A percentile compares a stretch with the other conserved stretches of the same genome.
These are phyloP conservation scores for Mollisiaceae sp. DNA, from an alignment of 2,329 filamentous ascomycete genomes.

Conservation along the genomic window DNA sequence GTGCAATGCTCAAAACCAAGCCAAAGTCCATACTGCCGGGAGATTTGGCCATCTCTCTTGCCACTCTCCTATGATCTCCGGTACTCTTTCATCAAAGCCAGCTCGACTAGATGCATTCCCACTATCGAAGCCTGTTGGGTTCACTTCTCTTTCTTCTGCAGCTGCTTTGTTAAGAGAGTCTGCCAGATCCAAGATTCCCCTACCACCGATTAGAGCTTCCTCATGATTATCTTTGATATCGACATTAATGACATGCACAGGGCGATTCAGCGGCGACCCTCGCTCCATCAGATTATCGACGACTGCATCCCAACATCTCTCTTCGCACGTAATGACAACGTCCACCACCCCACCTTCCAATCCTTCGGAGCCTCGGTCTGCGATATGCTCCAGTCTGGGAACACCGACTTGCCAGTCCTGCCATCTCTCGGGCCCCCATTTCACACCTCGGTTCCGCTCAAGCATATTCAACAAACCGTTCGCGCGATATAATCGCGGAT, in stretches of 20 bases:
- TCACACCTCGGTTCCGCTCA: slow-evolving; percentile 86
- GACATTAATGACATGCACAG: slow-evolving; percentile 97
- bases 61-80: slow-evolving; percentile 90
- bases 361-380: slow-evolving; percentile 78
- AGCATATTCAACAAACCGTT: slow-evolving; percentile 98
- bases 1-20: slow-evolving; percentile 74
- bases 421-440: slow-evolving; percentile 96
- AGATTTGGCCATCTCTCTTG: slow-evolving; percentile 93
- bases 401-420: slow-evolving; percentile 94
- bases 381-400: slow-evolving; percentile 76
- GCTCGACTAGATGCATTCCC: slow-evolving; percentile 69
- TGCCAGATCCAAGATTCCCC: slow-evolving; percentile 90
- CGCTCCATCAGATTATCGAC: slow-evolving; percentile 89
- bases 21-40: slow-evolving; percentile 91
- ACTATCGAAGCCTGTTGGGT: slow-evolving; percentile 69
- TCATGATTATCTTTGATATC: slow-evolving; percentile 99
- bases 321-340: slow-evolving; percentile 95
- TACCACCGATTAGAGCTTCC: slow-evolving; percentile 87
- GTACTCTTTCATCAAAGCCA: slow-evolving; percentile 91
- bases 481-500: slow-evolving; percentile 82
- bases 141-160: slow-evolving; percentile 71
- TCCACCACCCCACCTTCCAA: slow-evolving; percentile 91
- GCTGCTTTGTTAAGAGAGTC: slow-evolving; percentile 83
- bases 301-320: slow-evolving; percentile 97
- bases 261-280: slow-evolving; percentile 84